A percentile compares a stretch with the other conserved stretches of the same genome.
These are phyloP conservation scores for Neurospora crassa DNA, from an alignment of 2,329 filamentous ascomycete genomes.

Conservation along the genomic window DNA sequence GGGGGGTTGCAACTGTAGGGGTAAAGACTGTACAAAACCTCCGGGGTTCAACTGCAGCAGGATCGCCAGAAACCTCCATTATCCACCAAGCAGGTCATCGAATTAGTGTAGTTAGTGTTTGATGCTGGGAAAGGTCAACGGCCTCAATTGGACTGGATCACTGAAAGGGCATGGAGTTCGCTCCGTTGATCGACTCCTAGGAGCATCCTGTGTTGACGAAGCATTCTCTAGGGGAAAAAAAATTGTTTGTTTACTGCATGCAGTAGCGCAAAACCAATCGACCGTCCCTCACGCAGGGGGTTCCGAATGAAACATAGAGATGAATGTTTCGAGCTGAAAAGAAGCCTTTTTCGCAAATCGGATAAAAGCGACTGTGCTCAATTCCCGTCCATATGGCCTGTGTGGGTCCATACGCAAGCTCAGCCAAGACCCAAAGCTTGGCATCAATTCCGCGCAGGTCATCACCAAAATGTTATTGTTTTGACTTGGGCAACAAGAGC, in stretches of 20 bases:
- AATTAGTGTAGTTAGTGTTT: neutral
- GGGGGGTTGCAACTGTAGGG: too few relatives aligned
- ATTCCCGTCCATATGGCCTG: too few relatives aligned
- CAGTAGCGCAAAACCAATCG: neutral
- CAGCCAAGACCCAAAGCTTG: too few relatives aligned
- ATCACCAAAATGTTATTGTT: too few relatives aligned
- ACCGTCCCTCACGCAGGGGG: neutral
- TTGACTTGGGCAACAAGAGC: too few relatives aligned
- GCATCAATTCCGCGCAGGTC: too few relatives aligned
- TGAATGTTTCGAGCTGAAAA: neutral
- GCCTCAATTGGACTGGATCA: neutral
- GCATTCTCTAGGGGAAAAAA: neutral
- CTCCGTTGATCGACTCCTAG: neutral
- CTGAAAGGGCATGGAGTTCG: neutral
- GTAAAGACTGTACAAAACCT: neutral
- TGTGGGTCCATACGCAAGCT: too few relatives aligned
- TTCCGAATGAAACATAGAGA: neutral
- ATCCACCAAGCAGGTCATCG: neutral
- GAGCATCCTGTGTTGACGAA: neutral
- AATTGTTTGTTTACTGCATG: neutral
- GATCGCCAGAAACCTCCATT: neutral
- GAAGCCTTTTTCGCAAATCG: neutral
- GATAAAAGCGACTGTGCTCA: too few relatives aligned
- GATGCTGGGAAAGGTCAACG: neutral
- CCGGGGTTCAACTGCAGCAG: neutral